Base-by-base conservation (phyloP, 2,329 filamentous ascomycete genomes). In the Coniella lustricola region DNA sequence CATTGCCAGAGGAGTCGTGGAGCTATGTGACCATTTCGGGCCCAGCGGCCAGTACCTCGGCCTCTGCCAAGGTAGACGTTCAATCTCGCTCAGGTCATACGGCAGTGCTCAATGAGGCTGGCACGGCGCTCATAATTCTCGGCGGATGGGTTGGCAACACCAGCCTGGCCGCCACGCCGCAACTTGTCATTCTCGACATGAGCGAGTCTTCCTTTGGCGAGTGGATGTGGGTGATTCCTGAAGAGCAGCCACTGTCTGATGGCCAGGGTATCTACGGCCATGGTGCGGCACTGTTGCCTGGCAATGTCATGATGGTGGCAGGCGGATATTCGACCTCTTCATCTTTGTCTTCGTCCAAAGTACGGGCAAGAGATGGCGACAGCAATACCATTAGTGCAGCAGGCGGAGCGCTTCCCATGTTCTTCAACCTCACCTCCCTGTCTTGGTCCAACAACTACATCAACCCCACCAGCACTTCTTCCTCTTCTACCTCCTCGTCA, bases 61-160 rank as follows among this genome's bases (percentile, higher is more conserved):
- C 53, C 9, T 45, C 54, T 3, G 29, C 53, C 10, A 34, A 44
- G 1, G 50, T 59, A 1, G 65, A 65, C 1, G 73, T 94, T 7
- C 86, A 95, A 56, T 88, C 89, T 33, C 75, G 93, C 48, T 95
- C 90, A 3, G 93, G 93, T 0, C 93, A 98, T 61, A 90, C 87
- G 0, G 83, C 91, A 1, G 78, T 95, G 1, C 68, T 96, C 4
- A 87, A 81, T 22, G 77, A 85, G 45, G 89, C 95, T 60, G 90
- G 90, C 0, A 78, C 72, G 21, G 81, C 77, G n/a, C 72, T 97
- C 8, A 70, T 95, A 35, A 70, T 98, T 1, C 74, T 90, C 51
- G 93, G 93, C 17, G 93, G 93, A 1, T 98, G 93, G 93, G 89
- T 96, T 4, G 91, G 90, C 3, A 82, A 94, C 59, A 74, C 85